phyloP scores from a whole-genome alignment of 202 grass and related monocot genomes.

The Setaria viridis region DNA sequence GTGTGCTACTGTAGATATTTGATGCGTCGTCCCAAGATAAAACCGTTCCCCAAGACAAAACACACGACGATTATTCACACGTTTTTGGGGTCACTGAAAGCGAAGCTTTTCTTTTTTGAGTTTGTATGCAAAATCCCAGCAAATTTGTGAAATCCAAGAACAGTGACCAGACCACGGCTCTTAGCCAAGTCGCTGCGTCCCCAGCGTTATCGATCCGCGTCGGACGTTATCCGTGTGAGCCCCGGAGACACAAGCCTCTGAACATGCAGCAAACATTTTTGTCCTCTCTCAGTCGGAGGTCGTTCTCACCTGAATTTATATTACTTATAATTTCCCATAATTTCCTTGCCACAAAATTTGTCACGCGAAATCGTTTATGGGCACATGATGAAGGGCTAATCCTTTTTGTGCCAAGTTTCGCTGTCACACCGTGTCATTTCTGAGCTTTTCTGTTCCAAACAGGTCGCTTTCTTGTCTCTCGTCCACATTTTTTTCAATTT shows the following conservation, averaged over 20 bases:
- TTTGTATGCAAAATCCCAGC: neutral
- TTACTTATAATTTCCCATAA: neutral
- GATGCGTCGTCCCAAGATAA: neutral
- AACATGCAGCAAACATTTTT: neutral
- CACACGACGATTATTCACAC: neutral
- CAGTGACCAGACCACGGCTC: conserved; percentile 21
- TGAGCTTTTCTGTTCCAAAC: neutral
- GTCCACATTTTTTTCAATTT: neutral
- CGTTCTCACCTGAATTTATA: neutral
- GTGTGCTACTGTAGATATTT: conserved; percentile 46
- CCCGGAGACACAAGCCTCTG: neutral
- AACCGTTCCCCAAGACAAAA: neutral
- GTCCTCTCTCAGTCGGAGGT: neutral
- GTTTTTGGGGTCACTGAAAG: conserved; percentile 6
- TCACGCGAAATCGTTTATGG: neutral
- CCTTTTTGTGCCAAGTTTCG: neutral
- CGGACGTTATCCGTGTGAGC: conserved; percentile 37
- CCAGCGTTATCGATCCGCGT: conserved; percentile 42
- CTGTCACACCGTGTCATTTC: neutral
- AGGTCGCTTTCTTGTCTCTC: neutral
- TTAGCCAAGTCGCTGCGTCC: neutral
- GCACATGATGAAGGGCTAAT: neutral
- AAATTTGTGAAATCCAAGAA: neutral
- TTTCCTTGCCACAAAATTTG: neutral
- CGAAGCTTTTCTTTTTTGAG: neutral